Evolutionary conservation across 1,139 yeast species (phyloP), one percentile per base, ranked within the genome.

Genomic region (Blastobotrys buckinghamii): DNA sequence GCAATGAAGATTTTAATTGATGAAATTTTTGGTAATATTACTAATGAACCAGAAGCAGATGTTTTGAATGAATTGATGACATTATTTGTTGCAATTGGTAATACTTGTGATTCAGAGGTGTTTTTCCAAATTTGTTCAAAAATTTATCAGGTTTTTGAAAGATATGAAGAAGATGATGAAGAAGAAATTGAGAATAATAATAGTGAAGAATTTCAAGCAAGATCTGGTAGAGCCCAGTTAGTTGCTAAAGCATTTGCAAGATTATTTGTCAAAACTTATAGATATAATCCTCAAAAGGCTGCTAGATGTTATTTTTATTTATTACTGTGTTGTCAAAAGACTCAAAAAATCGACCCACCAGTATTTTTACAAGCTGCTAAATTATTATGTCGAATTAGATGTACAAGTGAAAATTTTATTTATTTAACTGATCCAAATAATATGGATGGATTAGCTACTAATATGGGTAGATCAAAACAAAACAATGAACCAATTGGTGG

Each of bases 361-460:
- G 59, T 77, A 1, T 69, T 80, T 47, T 63, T 82, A 27, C 69
- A 75, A 2, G 68, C 81, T 1, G 72, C 82, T 17, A 73, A 83
- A 47, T 69, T 79, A 17, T 64, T 84, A 49, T 68, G 77, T 15
- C 70, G 90, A 51, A 65, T 84, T 1, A 69, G 94, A 47, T 72
- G 70, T 0, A 77, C 84, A 0, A 59, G 68, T 4, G 75, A 73
- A 33, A 72, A 72, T 13, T 66, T 64, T 32, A 63, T 83, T 1
- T 79, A 72, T 57, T 66, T 84, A 39, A 69, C 79, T 0, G 69
- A 73, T 13, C 85, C 87, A 3, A 65, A 67, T 1, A 87, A 84
- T 58, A 78, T 82, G 73, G 83, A 79, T 45, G 89, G 88, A 0
- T 65, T 84, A 27, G 77, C 88, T 2, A 75, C 81, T 3, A 75